These are phyloP conservation scores for Oryza glaberrima DNA, from an alignment of 176 grass and related monocot species.

Conservation along the genomic window DNA sequence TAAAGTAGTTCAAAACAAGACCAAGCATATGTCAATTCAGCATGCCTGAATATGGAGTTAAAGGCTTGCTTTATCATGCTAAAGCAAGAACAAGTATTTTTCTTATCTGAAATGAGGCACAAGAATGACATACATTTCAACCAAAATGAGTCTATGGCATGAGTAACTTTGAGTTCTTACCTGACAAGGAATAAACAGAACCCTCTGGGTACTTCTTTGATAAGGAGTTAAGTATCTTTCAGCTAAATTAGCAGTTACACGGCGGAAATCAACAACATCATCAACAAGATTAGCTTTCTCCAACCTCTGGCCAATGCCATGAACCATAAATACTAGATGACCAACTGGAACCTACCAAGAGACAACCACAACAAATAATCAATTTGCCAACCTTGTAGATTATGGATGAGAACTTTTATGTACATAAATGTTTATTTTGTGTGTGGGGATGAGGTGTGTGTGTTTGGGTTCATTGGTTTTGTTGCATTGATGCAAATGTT, in stretches of 20 bases:
- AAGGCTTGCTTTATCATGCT: slow-evolving; percentile 32
- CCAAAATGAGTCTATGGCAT: not conserved
- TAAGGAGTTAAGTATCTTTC: slow-evolving; percentile 95
- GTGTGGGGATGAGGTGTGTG: too few relatives aligned
- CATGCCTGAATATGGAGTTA: slow-evolving; percentile 1
- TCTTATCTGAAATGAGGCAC: slow-evolving; percentile 6
- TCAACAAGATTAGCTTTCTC: slow-evolving; percentile 98
- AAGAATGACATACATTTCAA: slow-evolving; percentile 19
- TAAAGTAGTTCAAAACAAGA: slow-evolving; percentile 25
- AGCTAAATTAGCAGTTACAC: slow-evolving; percentile 75
- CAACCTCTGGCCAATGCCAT: slow-evolving; percentile 95
- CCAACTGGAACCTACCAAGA: slow-evolving; percentile 87
- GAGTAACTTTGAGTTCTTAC: slow-evolving; percentile 48
- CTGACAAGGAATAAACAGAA: slow-evolving; percentile 98
- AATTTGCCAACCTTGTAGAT: not conserved
- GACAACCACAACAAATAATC: slow-evolving; percentile 20
- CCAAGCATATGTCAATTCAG: slow-evolving; percentile 19
- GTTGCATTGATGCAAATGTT: not conserved
- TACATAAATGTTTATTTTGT: slow-evolving; percentile 23
- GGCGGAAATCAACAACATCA: slow-evolving; percentile 95
- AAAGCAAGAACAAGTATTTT: slow-evolving; percentile 15
- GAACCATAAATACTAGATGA: slow-evolving; percentile 98
- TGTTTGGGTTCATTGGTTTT: not conserved
- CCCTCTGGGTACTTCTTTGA: slow-evolving; percentile 93
- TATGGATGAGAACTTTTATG: slow-evolving; percentile 7